A percentile compares a stretch with the other conserved stretches of the same genome.
phyloP scores from a whole-genome alignment of 2,329 filamentous ascomycete genomes.

The Drechmeria coniospora region DNA sequence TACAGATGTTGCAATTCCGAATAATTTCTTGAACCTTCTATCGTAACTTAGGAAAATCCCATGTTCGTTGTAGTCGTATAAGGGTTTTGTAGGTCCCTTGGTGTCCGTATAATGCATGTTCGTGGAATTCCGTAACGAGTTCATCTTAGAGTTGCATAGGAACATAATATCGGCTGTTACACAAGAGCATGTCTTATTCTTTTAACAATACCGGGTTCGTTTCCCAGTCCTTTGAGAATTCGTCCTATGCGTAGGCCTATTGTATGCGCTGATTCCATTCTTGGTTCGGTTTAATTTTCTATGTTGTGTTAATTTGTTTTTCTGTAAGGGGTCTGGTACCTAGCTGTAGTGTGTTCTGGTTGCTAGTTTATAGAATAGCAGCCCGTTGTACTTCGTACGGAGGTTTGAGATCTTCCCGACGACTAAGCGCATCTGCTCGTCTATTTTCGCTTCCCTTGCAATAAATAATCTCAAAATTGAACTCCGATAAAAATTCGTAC shows the following conservation, averaged over 20 bases:
- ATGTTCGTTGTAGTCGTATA: neutral
- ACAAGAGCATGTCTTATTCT: neutral
- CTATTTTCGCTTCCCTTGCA: conserved; percentile 5
- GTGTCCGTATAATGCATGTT: neutral
- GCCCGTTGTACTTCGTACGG: neutral
- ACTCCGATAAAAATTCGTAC: conserved; percentile 3
- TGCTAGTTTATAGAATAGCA: neutral
- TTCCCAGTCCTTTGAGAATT: neutral
- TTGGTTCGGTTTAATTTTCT: neutral
- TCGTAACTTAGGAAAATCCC: neutral
- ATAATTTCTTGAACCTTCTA: neutral
- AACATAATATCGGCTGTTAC: neutral
- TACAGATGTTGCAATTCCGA: conserved; percentile 2
- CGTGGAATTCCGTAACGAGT: neutral
- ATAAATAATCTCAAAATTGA: conserved; percentile 6
- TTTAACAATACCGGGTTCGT: neutral
- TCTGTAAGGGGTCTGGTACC: neutral
- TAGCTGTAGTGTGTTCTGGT: neutral
- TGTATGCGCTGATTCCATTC: neutral
- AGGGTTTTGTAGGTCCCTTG: neutral
- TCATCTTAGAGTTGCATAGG: neutral
- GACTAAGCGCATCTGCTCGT: conserved; percentile 2
- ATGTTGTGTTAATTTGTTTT: neutral
- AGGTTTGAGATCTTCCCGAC: neutral
- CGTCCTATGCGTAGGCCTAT: neutral